Evolutionary conservation across 2,329 filamentous ascomycete genomes (phyloP).

Genomic region (Graphiopsis chlorocephala): DNA sequence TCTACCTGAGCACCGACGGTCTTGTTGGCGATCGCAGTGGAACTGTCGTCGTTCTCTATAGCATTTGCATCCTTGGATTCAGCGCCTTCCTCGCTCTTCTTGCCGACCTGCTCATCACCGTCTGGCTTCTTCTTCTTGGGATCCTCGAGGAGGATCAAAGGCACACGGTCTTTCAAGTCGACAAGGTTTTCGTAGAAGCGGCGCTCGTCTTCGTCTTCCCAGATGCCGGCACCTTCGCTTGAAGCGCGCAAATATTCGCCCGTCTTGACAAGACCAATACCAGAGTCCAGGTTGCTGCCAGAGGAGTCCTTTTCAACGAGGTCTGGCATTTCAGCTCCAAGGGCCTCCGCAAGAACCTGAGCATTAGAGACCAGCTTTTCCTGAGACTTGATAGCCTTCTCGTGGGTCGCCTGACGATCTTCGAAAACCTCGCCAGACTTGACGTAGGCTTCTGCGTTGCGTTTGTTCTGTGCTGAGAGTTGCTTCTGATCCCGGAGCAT

Average conservation of each 20-base stretch:
- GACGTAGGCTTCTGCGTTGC: slow-evolving; percentile 96
- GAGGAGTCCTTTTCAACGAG: slow-evolving; percentile 77
- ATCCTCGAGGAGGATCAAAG: slow-evolving; percentile 88
- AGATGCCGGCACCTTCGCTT: slow-evolving; percentile 88
- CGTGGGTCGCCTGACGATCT: slow-evolving; percentile 91
- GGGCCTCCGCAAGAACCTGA: slow-evolving; percentile 82
- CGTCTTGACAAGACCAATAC: slow-evolving; percentile 90
- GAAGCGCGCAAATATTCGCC: slow-evolving; percentile 89
- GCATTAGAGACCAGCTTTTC: slow-evolving; percentile 88
- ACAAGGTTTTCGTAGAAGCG: slow-evolving; percentile 97
- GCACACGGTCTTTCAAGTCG: slow-evolving; percentile 93
- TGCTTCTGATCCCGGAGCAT: slow-evolving; percentile 89
- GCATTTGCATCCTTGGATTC: slow-evolving; percentile 54
- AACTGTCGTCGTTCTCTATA: slow-evolving; percentile 71
- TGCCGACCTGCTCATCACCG: slow-evolving; percentile 75
- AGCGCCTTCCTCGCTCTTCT: slow-evolving; percentile 57
- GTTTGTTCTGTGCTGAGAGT: slow-evolving; percentile 79
- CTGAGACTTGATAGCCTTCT: slow-evolving; percentile 87
- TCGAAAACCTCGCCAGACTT: slow-evolving; percentile 98
- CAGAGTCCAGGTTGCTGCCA: slow-evolving; percentile 64
- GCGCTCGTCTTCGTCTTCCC: slow-evolving; percentile 97
- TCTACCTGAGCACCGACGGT: slow-evolving; percentile 97
- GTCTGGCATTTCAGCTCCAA: slow-evolving; percentile 91
- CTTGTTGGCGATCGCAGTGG: slow-evolving; percentile 94
- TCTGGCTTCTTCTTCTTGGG: slow-evolving; percentile 90